Evolutionary conservation across 352 stramenopile species (phyloP).

Genomic region (Phytophthora agathidicida): DNA sequence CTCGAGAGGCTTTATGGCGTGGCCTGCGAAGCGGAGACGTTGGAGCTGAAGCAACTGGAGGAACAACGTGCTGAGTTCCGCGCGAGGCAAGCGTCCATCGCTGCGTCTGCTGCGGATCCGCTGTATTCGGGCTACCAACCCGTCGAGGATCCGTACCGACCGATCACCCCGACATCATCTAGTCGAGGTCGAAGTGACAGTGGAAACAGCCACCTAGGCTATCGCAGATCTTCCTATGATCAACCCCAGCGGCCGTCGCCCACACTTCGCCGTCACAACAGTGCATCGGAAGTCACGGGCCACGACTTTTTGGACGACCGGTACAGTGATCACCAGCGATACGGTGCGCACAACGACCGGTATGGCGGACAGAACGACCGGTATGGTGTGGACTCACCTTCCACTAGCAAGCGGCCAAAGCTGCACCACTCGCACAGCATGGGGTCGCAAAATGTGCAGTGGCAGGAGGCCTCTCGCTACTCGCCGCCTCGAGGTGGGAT

Average conservation of each 20-base stretch:
- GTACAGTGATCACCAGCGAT: constrained; percentile 34
- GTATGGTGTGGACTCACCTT: constrained; percentile 32
- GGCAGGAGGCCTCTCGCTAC: constrained; percentile 37
- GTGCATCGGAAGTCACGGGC: constrained; percentile 31
- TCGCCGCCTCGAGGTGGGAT: constrained; percentile 25
- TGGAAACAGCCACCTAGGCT: constrained; percentile 32
- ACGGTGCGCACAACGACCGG: constrained; percentile 16
- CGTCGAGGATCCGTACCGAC: constrained; percentile 19
- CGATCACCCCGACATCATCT: constrained; percentile 26
- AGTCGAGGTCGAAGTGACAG: constrained; percentile 23
- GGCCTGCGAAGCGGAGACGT: constrained; percentile 56
- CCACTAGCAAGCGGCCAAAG: constrained; percentile 57
- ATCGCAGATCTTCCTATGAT: constrained; percentile 29
- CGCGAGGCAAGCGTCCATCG: constrained; percentile 29
- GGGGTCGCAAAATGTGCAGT: constrained; percentile 51
- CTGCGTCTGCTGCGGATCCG: constrained; percentile 33
- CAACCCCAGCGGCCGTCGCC: constrained; percentile 20
- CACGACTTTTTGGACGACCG: constrained; percentile 26
- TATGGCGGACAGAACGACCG: constrained; percentile 26
- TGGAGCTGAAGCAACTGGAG: constrained; percentile 58
- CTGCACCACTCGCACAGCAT: constrained; percentile 70
- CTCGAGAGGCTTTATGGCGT: constrained; percentile 62
- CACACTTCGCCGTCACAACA: constrained; percentile 56
- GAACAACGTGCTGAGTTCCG: constrained; percentile 53
- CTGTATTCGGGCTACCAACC: constrained; percentile 34